Evolutionary conservation across 2,329 filamentous ascomycete species (phyloP).

Genomic region (Septoria linicola): DNA sequence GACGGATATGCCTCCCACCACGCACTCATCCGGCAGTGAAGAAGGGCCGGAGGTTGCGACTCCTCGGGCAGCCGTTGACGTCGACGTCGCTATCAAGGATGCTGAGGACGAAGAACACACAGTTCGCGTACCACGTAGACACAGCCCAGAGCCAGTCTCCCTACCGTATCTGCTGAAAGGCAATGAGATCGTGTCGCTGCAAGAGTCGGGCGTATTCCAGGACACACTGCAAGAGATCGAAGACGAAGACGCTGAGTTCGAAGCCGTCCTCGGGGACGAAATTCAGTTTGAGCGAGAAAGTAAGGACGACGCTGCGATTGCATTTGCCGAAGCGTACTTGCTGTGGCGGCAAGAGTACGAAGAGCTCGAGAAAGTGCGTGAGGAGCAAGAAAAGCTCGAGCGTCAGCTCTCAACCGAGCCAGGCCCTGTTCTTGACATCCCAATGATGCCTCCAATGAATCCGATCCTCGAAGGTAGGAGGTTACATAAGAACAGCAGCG

Average conservation of each 20-base stretch:
- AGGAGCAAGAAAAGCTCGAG: constrained; percentile 41
- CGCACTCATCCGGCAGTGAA: constrained; percentile 32
- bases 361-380: constrained; percentile 43
- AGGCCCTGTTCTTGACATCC: constrained; percentile 48
- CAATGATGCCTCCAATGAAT: constrained; percentile 24
- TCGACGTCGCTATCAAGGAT: constrained; percentile 28
- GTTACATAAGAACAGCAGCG: constrained; percentile 61
- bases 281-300: constrained; percentile 33
- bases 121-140: constrained; percentile 28
- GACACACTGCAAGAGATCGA: constrained; percentile 40
- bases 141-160: constrained; percentile 43
- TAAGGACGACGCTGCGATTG: constrained; percentile 28
- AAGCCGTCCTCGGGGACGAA: constrained; percentile 31
- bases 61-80: constrained; percentile 35
- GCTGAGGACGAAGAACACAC: constrained; percentile 23
- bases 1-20: constrained; percentile 21
- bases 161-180: constrained; percentile 48
- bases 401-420: constrained; percentile 38
- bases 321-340: constrained; percentile 43
- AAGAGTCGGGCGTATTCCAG: constrained; percentile 41
- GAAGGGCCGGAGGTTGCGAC: constrained; percentile 36
- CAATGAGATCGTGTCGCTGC: constrained; percentile 36
- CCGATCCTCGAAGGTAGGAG: constrained; percentile 56
- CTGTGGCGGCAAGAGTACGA: constrained; percentile 45
- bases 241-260: constrained; percentile 39